A percentile compares a stretch with the other conserved stretches of the same genome.
Evolutionary conservation across 2,329 filamentous ascomycete genomes (phyloP).

Genomic region (Cytospora leucostoma): DNA sequence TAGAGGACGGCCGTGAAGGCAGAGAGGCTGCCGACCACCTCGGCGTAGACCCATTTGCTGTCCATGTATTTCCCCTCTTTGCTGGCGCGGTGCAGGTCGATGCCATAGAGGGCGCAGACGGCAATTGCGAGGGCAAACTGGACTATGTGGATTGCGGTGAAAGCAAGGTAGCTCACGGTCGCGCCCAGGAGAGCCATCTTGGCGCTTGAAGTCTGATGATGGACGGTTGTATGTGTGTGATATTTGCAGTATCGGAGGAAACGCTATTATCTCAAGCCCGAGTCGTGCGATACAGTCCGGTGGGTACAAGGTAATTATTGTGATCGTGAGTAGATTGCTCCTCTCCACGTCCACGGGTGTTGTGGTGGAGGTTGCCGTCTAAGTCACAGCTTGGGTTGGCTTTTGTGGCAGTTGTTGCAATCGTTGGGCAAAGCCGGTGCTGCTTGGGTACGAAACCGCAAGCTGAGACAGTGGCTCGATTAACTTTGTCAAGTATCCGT

Average conservation of each 20-base stretch:
- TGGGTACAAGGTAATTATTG: background rate
- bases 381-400: background rate
- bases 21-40: slow-evolving; percentile 66
- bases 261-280: background rate
- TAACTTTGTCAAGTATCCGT: background rate
- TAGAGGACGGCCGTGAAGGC: slow-evolving; percentile 67
- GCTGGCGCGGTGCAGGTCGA: slow-evolving; percentile 61
- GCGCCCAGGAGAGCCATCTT: slow-evolving; percentile 50
- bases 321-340: background rate
- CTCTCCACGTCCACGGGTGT: background rate
- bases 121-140: slow-evolving; percentile 77
- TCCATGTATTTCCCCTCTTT: slow-evolving; percentile 54
- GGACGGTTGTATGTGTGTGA: background rate
- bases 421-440: background rate
- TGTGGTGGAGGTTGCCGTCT: background rate
- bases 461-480: background rate
- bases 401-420: background rate
- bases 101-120: slow-evolving; percentile 77
- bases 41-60: slow-evolving; percentile 76
- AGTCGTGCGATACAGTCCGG: background rate
- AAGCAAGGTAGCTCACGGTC: slow-evolving; percentile 53
- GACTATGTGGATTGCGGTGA: slow-evolving; percentile 67
- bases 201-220: slow-evolving; percentile 5
- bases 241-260: background rate
- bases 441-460: background rate